phyloP scores from a whole-genome alignment of 148 eudicot species.

The Pharnaceum exiguum region DNA sequence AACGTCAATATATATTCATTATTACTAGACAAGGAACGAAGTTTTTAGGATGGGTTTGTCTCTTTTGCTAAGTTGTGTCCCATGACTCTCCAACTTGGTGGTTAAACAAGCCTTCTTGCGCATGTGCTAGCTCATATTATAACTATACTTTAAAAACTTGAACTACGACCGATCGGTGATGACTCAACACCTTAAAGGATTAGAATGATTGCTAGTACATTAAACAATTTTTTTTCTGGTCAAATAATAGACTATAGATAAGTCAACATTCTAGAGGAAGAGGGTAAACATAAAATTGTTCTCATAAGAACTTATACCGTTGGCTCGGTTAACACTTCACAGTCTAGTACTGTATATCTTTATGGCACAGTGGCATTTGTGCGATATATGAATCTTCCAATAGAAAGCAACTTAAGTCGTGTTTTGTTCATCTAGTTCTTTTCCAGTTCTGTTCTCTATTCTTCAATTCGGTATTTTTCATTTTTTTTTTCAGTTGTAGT shows the following conservation, averaged over 20 bases:
- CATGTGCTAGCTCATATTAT: constrained; percentile 4
- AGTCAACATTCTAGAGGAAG: constrained; percentile 3
- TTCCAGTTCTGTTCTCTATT: too few species aligned
- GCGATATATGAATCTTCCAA: too few species aligned
- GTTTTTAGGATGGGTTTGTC: neutral
- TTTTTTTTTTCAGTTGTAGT: too few species aligned
- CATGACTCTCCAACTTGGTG: constrained; percentile 9
- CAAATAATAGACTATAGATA: neutral
- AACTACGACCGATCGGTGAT: neutral
- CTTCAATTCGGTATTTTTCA: too few species aligned
- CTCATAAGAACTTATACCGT: too few species aligned
- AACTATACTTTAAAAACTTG: neutral
- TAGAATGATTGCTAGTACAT: neutral
- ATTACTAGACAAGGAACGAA: constrained; percentile 11
- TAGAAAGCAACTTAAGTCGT: too few species aligned
- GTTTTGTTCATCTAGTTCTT: too few species aligned
- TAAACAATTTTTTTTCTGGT: neutral
- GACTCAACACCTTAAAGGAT: neutral
- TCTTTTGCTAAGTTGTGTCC: neutral
- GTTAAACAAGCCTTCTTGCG: neutral
- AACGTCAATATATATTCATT: neutral
- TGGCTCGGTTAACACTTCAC: too few species aligned
- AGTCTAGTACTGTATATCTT: too few species aligned
- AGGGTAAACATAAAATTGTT: too few species aligned
- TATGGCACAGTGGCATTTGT: too few species aligned